phyloP scores from a whole-genome alignment of 306 rosid species.

The Inga leiocalycina region DNA sequence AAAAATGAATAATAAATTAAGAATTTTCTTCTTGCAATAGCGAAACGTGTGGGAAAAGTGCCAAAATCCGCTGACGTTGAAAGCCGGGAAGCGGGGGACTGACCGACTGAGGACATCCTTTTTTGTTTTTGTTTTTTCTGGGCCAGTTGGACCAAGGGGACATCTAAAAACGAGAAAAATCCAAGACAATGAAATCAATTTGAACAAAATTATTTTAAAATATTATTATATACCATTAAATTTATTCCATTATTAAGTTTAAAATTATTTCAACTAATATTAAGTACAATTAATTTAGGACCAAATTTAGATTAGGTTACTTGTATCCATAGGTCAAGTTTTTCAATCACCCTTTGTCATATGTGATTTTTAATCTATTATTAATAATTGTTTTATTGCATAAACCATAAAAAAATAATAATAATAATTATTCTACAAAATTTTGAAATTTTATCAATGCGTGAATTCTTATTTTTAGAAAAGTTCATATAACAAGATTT shows the following conservation, averaged over 20 bases:
- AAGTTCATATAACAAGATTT: no score
- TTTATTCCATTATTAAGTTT: neutral
- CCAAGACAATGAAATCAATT: neutral
- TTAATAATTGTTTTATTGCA: no score
- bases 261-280: neutral
- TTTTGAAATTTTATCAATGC: no score
- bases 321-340: no score
- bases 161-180: conserved; percentile 30
- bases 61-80: neutral
- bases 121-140: no score
- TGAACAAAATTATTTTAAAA: neutral
- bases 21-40: neutral
- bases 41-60: neutral
- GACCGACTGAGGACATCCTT: neutral
- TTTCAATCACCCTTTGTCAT: no score
- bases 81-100: conserved; percentile 10
- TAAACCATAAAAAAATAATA: no score
- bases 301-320: no score
- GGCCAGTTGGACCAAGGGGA: neutral
- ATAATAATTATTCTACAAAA: no score
- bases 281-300: neutral
- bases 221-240: no score
- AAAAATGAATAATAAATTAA: neutral
- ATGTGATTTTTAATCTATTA: no score
- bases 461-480: no score